phyloP scores from a whole-genome alignment of 805 yeast genomes.

The Cyberlindnera galapagoensis region DNA sequence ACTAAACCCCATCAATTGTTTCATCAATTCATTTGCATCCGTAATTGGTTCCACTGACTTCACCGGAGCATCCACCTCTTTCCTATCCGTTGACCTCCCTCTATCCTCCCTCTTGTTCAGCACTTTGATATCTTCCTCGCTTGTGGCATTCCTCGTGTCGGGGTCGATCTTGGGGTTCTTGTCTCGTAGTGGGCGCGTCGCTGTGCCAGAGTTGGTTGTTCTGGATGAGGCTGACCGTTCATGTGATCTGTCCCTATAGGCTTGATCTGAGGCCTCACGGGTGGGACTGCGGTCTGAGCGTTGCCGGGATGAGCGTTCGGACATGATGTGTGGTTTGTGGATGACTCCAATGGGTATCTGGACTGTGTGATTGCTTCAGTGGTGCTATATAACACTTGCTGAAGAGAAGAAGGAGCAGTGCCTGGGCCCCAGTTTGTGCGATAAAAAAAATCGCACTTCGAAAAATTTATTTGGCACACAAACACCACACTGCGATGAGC shows the following conservation, averaged over 20 bases:
- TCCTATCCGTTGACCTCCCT: slow-evolving; percentile 7
- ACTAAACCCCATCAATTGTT: slow-evolving; percentile 51
- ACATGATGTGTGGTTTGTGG: too few species aligned
- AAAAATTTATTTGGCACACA: background rate
- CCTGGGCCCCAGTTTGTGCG: too few species aligned
- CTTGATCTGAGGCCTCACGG: slow-evolving; percentile 1
- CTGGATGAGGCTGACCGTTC: slow-evolving; percentile 5
- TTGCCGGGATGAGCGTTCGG: too few species aligned
- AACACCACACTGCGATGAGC: too few species aligned
- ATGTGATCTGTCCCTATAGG: slow-evolving; percentile 12
- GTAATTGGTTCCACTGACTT: slow-evolving; percentile 13
- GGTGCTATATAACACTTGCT: too few species aligned
- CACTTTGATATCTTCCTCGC: slow-evolving; percentile 1
- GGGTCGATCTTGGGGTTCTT: too few species aligned
- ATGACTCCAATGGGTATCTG: too few species aligned
- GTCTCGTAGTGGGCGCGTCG: too few species aligned
- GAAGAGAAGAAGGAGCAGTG: too few species aligned
- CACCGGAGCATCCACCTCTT: slow-evolving; percentile 19
- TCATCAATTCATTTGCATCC: slow-evolving; percentile 21
- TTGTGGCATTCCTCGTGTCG: background rate
- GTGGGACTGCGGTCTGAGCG: too few species aligned
- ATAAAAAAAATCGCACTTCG: background rate
- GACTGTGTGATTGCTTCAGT: too few species aligned
- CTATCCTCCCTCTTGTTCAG: slow-evolving; percentile 5
- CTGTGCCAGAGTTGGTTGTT: too few species aligned